Evolutionary conservation across 2,329 filamentous ascomycete genomes (phyloP).

Genomic region (Stagonosporopsis vannaccii): DNA sequence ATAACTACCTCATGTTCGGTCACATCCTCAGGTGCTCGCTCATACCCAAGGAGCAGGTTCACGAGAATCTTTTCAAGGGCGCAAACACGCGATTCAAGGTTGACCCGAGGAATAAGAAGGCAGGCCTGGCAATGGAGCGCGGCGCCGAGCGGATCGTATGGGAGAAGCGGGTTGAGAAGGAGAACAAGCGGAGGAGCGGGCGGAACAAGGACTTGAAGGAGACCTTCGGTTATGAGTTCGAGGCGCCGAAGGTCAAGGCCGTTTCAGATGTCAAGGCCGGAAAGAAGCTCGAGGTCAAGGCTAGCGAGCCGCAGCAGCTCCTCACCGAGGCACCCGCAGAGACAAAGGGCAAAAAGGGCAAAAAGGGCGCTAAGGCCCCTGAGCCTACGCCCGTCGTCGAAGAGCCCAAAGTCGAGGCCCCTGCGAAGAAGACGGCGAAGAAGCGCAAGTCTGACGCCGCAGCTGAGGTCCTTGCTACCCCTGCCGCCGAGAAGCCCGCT

Average conservation of each 20-base stretch:
- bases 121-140: slow-evolving; percentile 75
- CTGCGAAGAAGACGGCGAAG: slow-evolving; percentile 28
- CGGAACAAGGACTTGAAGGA: slow-evolving; percentile 79
- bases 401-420: slow-evolving; percentile 12
- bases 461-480: slow-evolving; percentile 14
- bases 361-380: slow-evolving; percentile 30
- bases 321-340: slow-evolving; percentile 28
- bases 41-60: slow-evolving; percentile 77
- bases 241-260: slow-evolving; percentile 74
- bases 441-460: slow-evolving; percentile 33
- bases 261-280: slow-evolving; percentile 53
- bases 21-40: slow-evolving; percentile 90
- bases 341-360: slow-evolving; percentile 45
- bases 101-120: slow-evolving; percentile 87
- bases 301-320: slow-evolving; percentile 36
- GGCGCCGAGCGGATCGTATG: slow-evolving; percentile 78
- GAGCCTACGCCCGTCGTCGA: slow-evolving; percentile 37
- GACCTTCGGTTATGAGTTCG: slow-evolving; percentile 84
- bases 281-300: slow-evolving; percentile 28
- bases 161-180: slow-evolving; percentile 75
- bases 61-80: slow-evolving; percentile 85
- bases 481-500: slow-evolving; percentile 26
- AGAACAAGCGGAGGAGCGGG: slow-evolving; percentile 72
- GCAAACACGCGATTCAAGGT: slow-evolving; percentile 89
- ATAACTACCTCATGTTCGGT: slow-evolving; percentile 95